phyloP scores from a whole-genome alignment of 345 rosid genomes.

The Sonneratia caseolaris region DNA sequence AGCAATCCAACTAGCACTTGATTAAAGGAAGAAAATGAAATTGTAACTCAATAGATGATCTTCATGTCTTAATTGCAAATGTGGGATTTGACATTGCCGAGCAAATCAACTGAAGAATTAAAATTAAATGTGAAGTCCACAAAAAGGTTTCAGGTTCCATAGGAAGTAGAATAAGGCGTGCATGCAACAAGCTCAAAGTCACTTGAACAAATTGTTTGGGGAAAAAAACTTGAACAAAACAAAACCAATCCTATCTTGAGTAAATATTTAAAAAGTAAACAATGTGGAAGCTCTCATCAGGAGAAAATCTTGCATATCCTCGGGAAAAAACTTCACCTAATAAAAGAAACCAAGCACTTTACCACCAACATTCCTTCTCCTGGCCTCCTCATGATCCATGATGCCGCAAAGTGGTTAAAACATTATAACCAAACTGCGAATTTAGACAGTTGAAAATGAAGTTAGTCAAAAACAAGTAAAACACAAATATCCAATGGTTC shows the following conservation, averaged over 20 bases:
- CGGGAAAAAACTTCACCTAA: not conserved
- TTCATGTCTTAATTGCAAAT: not conserved
- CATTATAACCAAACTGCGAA: constrained; percentile 21
- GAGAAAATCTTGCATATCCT: not conserved
- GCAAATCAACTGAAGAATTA: not conserved
- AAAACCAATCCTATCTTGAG: not conserved
- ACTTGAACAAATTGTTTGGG: not conserved
- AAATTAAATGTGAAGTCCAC: not conserved
- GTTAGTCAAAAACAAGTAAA: not conserved
- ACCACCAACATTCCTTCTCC: constrained; percentile 14
- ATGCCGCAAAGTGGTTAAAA: constrained; percentile 20
- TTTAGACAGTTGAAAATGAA: not conserved
- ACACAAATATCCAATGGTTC: not conserved
- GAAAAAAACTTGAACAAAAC: not conserved
- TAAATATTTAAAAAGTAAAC: not conserved
- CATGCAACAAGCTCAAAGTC: not conserved
- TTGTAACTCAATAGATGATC: not conserved
- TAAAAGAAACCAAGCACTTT: constrained; percentile 18
- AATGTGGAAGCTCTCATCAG: not conserved
- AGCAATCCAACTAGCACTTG: not conserved
- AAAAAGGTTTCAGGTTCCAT: not conserved
- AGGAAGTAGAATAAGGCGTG: not conserved
- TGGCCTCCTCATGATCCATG: constrained; percentile 24
- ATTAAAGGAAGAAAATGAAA: not conserved
- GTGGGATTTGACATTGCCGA: not conserved